Percentiles rank a stretch among this genome's conserved stretches.
phyloP scores from a whole-genome alignment of 179 eudicot genomes.

The Dionaea muscipula region DNA sequence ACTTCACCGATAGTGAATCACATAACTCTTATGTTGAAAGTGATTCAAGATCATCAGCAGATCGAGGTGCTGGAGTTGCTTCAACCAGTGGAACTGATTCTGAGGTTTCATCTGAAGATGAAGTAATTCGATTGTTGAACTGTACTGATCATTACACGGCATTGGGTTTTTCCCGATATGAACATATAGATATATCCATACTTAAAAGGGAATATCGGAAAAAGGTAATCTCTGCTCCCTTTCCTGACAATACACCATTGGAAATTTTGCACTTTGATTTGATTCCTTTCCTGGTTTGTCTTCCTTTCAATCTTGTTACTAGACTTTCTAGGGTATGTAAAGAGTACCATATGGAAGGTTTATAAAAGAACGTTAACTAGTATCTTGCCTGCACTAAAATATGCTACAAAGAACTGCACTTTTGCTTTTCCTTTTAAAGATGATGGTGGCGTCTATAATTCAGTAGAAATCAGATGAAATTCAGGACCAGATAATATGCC shows the following conservation, averaged over 20 bases:
- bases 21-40: slow-evolving; percentile 31
- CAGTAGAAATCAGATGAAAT: too few relatives aligned
- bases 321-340: too few relatives aligned
- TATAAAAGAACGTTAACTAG: too few relatives aligned
- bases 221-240: slow-evolving; percentile 37
- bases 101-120: slow-evolving; percentile 80
- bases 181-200: slow-evolving; percentile 50
- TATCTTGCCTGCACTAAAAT: too few relatives aligned
- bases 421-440: too few relatives aligned
- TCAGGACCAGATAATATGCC: too few relatives aligned
- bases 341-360: too few relatives aligned
- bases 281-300: background rate
- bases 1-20: slow-evolving; percentile 32
- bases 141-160: slow-evolving; percentile 87
- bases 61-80: slow-evolving; percentile 57
- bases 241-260: background rate
- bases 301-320: too few relatives aligned
- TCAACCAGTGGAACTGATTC: slow-evolving; percentile 82
- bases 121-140: slow-evolving; percentile 72
- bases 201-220: slow-evolving; percentile 79
- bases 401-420: too few relatives aligned
- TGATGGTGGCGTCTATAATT: too few relatives aligned
- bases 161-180: slow-evolving; percentile 63
- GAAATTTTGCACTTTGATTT: background rate
- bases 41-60: slow-evolving; percentile 40